Conservation (phyloP, 441 rosid genomes). For the Erodium moschatum region DNA sequence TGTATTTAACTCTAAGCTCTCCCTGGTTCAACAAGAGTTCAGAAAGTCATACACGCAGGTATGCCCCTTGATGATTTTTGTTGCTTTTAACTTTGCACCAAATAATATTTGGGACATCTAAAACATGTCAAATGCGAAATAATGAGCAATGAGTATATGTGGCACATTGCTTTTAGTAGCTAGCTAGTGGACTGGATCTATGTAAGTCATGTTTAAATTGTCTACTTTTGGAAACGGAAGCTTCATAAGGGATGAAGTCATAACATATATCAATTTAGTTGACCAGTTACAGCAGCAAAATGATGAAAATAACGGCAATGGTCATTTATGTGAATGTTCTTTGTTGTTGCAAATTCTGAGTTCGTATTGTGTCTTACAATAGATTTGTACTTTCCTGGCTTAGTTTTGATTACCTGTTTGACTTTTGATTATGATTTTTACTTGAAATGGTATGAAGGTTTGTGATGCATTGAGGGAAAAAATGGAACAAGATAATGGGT, state of each 20-base stretch:
- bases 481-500: slow-evolving; percentile 40
- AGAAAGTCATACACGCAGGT: slow-evolving; percentile 64
- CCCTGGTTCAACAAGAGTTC: slow-evolving; percentile 64
- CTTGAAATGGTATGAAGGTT: slow-evolving; percentile 44
- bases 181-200: slow-evolving; percentile 1
- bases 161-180: no score
- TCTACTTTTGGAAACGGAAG: slow-evolving; percentile 1
- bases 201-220: not conserved
- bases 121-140: not conserved
- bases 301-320: not conserved
- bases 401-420: slow-evolving; percentile 13
- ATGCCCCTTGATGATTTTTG: slow-evolving; percentile 9
- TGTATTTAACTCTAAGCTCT: slow-evolving; percentile 49
- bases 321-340: slow-evolving; percentile 5
- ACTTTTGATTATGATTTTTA: slow-evolving; percentile 11
- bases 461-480: slow-evolving; percentile 36
- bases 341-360: not conserved
- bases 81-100: slow-evolving; percentile 5
- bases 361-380: no score
- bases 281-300: not conserved
- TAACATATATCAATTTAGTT: not conserved
- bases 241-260: not conserved
- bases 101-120: not conserved
- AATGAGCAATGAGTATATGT: slow-evolving; percentile 1
- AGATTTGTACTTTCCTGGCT: not conserved